Conservation (phyloP, 2,329 filamentous ascomycete species). For the Aspergillus alliaceus region DNA sequence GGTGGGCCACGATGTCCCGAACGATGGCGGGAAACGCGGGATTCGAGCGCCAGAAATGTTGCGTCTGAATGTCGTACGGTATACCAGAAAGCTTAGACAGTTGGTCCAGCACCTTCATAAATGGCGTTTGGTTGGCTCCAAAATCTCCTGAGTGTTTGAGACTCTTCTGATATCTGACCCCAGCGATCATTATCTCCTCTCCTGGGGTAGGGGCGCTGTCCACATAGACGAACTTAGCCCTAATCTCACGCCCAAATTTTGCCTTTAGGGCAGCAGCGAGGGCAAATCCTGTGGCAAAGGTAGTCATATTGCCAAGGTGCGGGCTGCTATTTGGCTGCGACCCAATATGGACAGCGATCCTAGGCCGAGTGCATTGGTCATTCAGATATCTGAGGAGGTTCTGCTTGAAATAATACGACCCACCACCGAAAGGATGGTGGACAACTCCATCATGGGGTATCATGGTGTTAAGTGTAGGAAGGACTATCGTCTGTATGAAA, state of each 20-base stretch:
- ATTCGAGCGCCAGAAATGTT: background rate
- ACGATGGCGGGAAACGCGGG: background rate
- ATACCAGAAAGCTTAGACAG: background rate
- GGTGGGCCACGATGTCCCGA: background rate
- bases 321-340: slow-evolving; percentile 17
- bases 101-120: background rate
- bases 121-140: background rate
- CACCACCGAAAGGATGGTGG: slow-evolving; percentile 14
- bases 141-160: slow-evolving; percentile 3
- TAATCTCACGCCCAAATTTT: background rate
- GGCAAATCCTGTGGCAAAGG: slow-evolving; percentile 11
- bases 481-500: too few species aligned
- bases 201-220: slow-evolving; percentile 14
- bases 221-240: slow-evolving; percentile 12
- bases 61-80: background rate
- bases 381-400: slow-evolving; percentile 8
- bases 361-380: slow-evolving; percentile 7
- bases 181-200: slow-evolving; percentile 3
- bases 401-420: slow-evolving; percentile 16
- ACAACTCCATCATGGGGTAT: background rate
- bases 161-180: slow-evolving; percentile 14
- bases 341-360: slow-evolving; percentile 11
- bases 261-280: background rate
- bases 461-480: too few species aligned
- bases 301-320: slow-evolving; percentile 15